phyloP scores from a whole-genome alignment of 768 basidiomycete species.

The Rhodotorula sphaerocarpa region DNA sequence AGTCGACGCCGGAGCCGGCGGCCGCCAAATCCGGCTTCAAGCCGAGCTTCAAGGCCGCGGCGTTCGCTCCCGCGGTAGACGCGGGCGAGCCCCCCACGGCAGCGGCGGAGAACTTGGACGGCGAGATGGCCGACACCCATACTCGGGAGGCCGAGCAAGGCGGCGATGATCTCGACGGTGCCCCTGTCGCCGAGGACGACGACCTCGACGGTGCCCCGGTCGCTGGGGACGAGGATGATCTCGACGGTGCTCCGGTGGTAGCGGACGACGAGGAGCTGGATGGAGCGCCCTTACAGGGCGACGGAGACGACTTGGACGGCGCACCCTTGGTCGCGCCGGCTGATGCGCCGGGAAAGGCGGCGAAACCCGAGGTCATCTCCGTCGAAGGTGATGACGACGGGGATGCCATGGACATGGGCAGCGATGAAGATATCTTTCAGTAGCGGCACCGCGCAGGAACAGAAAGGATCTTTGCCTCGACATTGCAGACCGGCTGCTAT shows the following conservation, averaged over 20 bases:
- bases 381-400: constrained; percentile 1
- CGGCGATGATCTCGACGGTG: constrained; percentile 2
- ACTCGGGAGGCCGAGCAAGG: constrained; percentile 31
- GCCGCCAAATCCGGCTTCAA: background rate
- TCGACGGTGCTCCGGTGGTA: background rate
- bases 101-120: constrained; percentile 38
- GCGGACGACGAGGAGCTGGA: constrained; percentile 35
- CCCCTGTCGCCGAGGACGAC: background rate
- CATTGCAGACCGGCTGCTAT: background rate
- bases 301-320: constrained; percentile 31
- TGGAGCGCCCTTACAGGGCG: constrained; percentile 43
- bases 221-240: background rate
- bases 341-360: constrained; percentile 42
- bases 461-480: too few relatives aligned
- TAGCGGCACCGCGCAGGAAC: background rate
- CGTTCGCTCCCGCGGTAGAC: constrained; percentile 6
- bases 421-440: constrained; percentile 16
- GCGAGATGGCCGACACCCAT: constrained; percentile 52
- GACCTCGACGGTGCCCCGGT: constrained; percentile 13
- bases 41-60: constrained; percentile 7
- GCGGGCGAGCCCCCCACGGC: constrained; percentile 2
- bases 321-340: constrained; percentile 46
- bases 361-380: background rate
- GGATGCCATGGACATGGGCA: constrained; percentile 23
- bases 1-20: background rate